phyloP scores from a whole-genome alignment of 805 yeast genomes.

The Yarrowia sp. region DNA sequence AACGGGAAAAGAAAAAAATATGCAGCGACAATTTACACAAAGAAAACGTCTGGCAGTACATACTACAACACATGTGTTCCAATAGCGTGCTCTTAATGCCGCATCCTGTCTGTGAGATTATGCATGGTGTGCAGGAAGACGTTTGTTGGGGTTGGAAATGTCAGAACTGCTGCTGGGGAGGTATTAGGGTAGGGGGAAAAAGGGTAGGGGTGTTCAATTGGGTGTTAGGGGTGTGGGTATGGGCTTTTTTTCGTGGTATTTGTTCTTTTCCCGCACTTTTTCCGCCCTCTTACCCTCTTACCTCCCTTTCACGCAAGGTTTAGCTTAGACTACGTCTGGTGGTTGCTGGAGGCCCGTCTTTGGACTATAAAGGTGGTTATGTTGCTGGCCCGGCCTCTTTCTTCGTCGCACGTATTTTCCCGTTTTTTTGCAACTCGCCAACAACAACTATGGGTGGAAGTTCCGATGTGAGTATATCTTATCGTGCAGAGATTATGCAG shows the following conservation, averaged over 20 bases:
- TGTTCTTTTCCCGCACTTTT: too few relatives aligned
- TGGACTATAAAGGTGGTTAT: background rate
- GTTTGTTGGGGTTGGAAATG: too few relatives aligned
- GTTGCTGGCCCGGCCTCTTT: background rate
- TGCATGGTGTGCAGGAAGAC: constrained; percentile 2
- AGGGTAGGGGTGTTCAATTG: too few relatives aligned
- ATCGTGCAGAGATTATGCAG: constrained; percentile 16
- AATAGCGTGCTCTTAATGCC: constrained; percentile 20
- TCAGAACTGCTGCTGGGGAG: too few relatives aligned
- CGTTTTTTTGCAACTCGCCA: too few relatives aligned
- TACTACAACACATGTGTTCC: background rate
- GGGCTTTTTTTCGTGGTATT: too few relatives aligned
- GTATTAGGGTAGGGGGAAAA: background rate
- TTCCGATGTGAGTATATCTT: constrained; percentile 11
- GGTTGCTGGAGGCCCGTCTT: background rate
- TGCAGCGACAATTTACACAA: too few relatives aligned
- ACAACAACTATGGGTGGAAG: background rate
- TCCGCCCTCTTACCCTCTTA: too few relatives aligned
- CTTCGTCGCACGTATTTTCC: background rate
- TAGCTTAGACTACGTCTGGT: constrained; percentile 9
- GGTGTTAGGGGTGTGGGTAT: too few relatives aligned
- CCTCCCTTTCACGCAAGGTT: background rate
- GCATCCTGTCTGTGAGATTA: constrained; percentile 24
- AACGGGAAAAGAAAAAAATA: too few relatives aligned
- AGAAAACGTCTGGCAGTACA: too few relatives aligned